Evolutionary conservation across 805 yeast genomes (phyloP).

Genomic region (Saturnispora quitensis): DNA sequence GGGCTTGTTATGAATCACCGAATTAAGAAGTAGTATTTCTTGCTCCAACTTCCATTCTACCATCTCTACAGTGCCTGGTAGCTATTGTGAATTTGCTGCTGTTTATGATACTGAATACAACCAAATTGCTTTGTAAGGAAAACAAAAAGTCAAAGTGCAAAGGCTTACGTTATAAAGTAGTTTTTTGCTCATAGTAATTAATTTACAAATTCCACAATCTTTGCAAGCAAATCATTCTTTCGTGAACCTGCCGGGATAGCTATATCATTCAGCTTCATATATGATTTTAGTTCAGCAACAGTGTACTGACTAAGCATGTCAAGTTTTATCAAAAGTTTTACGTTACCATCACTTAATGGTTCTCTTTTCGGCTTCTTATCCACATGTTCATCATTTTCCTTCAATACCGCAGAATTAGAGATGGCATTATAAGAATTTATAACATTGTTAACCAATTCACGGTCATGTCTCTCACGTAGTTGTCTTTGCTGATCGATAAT

Average conservation of each 20-base stretch:
- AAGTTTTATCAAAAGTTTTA: neutral
- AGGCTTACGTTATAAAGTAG: neutral
- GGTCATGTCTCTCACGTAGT: constrained; percentile 5
- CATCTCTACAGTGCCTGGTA: neutral
- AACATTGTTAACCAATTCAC: constrained; percentile 13
- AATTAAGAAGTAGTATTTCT: constrained; percentile 18
- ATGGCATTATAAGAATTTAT: constrained; percentile 18
- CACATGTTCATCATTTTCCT: neutral
- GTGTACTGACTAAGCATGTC: constrained; percentile 25
- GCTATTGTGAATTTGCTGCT: neutral
- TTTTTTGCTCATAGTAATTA: neutral
- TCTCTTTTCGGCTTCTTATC: neutral
- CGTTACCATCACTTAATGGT: neutral
- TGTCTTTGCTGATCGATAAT: constrained; percentile 12
- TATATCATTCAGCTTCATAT: constrained; percentile 28
- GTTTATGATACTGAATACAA: neutral
- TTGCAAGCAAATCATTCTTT: constrained; percentile 36
- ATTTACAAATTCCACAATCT: constrained; percentile 25
- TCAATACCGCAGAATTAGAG: constrained; percentile 11
- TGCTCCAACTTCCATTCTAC: constrained; percentile 20
- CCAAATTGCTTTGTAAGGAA: neutral
- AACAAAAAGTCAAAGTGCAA: neutral
- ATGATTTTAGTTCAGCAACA: constrained; percentile 35
- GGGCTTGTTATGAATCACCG: constrained; percentile 24
- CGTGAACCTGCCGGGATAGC: constrained; percentile 30